Evolutionary conservation across 495 filamentous ascomycete species (phyloP), one percentile per base, ranked within the genome.

Genomic region (Talaromyces stipitatus): DNA sequence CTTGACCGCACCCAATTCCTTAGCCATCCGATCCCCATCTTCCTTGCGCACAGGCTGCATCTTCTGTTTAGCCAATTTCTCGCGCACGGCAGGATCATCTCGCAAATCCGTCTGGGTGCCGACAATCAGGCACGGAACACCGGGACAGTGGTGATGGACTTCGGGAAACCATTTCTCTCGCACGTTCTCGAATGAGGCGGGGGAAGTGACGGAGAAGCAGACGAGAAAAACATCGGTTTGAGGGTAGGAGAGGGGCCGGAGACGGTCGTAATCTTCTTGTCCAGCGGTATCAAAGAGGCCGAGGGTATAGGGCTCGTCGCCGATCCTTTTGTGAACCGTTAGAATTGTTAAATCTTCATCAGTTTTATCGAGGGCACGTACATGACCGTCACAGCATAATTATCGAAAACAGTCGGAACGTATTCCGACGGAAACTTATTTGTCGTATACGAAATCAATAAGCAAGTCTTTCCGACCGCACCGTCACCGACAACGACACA

Each of bases 361-460:
- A 20, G 7, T 6, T 18, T 5, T 2, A 2, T 20, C 45, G 45
- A 36, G 43, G 56, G 24, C 41, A 88, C 92, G 85, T 81, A 97
- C 92, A 97, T 97, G 55, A 97, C 92, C 45, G 94, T 98, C 67
- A 98, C 94, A 16, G 94, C 94, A 85, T 98, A 98, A 75, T 98
- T 98, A 71, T 98, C 94, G 72, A 98, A 98, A 29, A 98, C 94
- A 20, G 94, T 98, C 22, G 94, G 94, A 20, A 98, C 94, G 69
- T 98, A 98, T 91, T 98, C 94, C 60, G 91, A 96, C 9, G 94
- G 94, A 76, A 98, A 98, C 64, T 98, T 98, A 81, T 98, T 98
- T 61, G 94, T 98, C 41, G 94, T 98, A 76, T 98, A 98, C 64
- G 90, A 95, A 77, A 98, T 98, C 67, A 98, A 83, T 54, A 98